A percentile compares a stretch with the other conserved stretches of the same genome.
Evolutionary conservation across 441 rosid species (phyloP).

Genomic region (Pelargonium citronellum): DNA sequence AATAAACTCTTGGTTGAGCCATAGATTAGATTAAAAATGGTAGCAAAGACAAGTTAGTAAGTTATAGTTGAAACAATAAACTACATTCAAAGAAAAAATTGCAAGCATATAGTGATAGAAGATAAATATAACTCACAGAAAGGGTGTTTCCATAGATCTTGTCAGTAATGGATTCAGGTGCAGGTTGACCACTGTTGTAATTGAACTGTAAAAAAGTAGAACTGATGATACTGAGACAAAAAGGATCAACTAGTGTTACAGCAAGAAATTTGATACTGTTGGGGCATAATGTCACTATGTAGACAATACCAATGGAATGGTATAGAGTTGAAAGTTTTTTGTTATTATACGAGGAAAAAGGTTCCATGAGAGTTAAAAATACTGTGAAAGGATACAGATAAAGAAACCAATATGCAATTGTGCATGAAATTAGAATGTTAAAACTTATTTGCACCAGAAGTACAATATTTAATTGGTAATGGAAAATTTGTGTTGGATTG

Average conservation of each 20-base stretch:
- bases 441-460: too few relatives aligned
- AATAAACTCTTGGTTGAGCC: too few relatives aligned
- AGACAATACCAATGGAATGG: not conserved
- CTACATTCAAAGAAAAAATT: conserved; percentile 7
- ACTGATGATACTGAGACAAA: conserved; percentile 17
- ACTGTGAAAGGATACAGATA: not conserved
- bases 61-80: not conserved
- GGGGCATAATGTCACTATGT: not conserved
- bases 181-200: conserved; percentile 93
- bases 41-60: too few relatives aligned
- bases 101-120: conserved; percentile 9
- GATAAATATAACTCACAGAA: conserved; percentile 52
- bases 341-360: too few relatives aligned
- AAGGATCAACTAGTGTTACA: not conserved
- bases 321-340: not conserved
- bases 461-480: too few relatives aligned
- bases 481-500: not conserved
- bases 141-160: conserved; percentile 95
- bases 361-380: not conserved
- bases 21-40: too few relatives aligned
- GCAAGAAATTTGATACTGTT: not conserved
- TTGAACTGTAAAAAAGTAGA: conserved; percentile 53
- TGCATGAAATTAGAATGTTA: not conserved
- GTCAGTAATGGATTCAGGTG: conserved; percentile 88
- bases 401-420: not conserved